Conservation (phyloP, 139 green algal genomes). For the Yamagishiella unicocca region DNA sequence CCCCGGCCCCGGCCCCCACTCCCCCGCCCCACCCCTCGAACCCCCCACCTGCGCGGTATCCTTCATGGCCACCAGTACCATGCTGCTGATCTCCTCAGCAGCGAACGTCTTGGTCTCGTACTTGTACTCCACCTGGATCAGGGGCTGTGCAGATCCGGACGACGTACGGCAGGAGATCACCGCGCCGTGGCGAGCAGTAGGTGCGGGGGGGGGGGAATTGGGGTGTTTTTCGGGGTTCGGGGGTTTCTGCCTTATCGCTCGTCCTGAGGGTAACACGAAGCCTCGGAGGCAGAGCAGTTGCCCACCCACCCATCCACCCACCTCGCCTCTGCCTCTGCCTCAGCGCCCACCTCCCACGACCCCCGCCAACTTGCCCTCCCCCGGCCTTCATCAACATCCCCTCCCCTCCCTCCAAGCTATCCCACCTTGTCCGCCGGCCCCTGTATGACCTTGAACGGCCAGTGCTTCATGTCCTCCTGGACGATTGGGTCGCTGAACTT, state of each 20-base stretch:
- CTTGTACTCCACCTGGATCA: slow-evolving; percentile 82
- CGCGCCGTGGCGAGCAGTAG: too few relatives aligned
- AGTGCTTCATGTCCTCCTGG: slow-evolving; percentile 95
- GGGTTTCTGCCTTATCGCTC: too few relatives aligned
- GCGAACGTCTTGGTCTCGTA: slow-evolving; percentile 81
- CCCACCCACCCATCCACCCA: too few relatives aligned
- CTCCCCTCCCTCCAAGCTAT: not conserved
- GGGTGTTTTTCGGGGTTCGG: too few relatives aligned
- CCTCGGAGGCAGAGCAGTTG: too few relatives aligned
- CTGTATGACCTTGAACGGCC: slow-evolving; percentile 97
- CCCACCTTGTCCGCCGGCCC: slow-evolving; percentile 3
- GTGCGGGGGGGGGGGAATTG: not conserved
- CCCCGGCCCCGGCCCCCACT: too few relatives aligned
- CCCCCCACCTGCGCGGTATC: slow-evolving; percentile 82
- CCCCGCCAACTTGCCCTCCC: not conserved
- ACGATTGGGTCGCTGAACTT: slow-evolving; percentile 95
- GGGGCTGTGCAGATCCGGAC: slow-evolving; percentile 94
- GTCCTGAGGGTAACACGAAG: too few relatives aligned
- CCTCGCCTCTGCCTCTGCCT: slow-evolving; percentile 39
- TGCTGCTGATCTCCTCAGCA: slow-evolving; percentile 96
- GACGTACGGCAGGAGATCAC: too few relatives aligned
- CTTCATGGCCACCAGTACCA: slow-evolving; percentile 97
- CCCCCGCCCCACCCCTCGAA: not conserved
- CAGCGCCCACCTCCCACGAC: slow-evolving; percentile 36
- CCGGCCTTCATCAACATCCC: not conserved